phyloP scores from a whole-genome alignment of 2,329 filamentous ascomycete genomes.

The Trichoderma sp. region DNA sequence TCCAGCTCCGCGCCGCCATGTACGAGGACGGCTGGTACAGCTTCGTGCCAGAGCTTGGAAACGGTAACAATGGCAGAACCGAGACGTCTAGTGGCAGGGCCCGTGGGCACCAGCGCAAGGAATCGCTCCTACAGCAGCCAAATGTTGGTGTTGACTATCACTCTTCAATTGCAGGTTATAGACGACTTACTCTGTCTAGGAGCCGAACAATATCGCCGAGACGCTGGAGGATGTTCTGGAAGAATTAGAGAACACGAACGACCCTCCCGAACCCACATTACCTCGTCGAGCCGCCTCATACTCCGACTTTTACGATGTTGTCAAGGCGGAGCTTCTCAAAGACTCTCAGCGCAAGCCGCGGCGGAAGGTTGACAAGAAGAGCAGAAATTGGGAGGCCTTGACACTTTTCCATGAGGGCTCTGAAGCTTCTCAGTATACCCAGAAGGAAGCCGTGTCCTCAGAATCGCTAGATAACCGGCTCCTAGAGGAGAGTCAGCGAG shows the following conservation, averaged over 20 bases:
- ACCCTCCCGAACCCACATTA: conserved; percentile 64
- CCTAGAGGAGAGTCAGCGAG: conserved; percentile 76
- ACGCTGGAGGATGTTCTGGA: conserved; percentile 59
- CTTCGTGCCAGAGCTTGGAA: conserved; percentile 62
- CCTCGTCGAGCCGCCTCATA: conserved; percentile 68
- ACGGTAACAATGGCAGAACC: conserved; percentile 51
- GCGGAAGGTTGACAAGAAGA: conserved; percentile 37
- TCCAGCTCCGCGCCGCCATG: conserved; percentile 46
- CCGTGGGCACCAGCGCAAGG: conserved; percentile 60
- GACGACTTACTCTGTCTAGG: conserved; percentile 43
- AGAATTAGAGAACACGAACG: conserved; percentile 51
- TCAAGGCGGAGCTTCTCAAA: conserved; percentile 54
- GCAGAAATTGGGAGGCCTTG: conserved; percentile 52
- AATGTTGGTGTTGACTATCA: conserved; percentile 47
- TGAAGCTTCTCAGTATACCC: conserved; percentile 25
- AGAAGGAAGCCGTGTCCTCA: conserved; percentile 25
- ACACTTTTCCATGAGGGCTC: conserved; percentile 30
- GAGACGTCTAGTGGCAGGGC: conserved; percentile 43
- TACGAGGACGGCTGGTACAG: conserved; percentile 85
- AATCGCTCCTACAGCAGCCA: conserved; percentile 66
- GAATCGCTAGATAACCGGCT: conserved; percentile 60
- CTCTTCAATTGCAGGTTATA: conserved; percentile 7
- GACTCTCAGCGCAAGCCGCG: conserved; percentile 43
- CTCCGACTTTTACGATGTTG: conserved; percentile 69
- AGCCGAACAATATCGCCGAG: conserved; percentile 51